Evolutionary conservation across 2,329 filamentous ascomycete genomes (phyloP).

Genomic region (Neopestalotiopsis clavispora): DNA sequence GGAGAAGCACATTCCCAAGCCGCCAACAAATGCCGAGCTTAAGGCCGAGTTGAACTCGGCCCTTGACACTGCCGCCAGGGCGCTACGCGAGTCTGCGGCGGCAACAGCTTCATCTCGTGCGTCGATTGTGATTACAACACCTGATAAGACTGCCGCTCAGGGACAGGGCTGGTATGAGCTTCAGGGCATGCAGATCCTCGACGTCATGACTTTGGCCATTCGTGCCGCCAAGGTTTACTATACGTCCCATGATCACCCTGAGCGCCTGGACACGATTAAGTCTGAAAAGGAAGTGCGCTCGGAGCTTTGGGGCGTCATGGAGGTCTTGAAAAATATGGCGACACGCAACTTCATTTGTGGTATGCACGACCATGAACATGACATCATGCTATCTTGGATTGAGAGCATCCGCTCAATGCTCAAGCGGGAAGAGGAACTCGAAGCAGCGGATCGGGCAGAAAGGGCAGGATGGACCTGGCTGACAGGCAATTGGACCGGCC

Average conservation of each 20-base stretch:
- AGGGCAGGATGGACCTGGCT: constrained; percentile 82
- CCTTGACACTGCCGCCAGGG: constrained; percentile 49
- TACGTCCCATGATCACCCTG: constrained; percentile 86
- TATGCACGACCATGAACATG: constrained; percentile 77
- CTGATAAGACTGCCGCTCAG: constrained; percentile 32
- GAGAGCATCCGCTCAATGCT: constrained; percentile 78
- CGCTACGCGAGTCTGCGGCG: constrained; percentile 66
- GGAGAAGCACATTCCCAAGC: constrained; percentile 79
- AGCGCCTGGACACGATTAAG: constrained; percentile 84
- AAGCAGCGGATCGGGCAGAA: constrained; percentile 73
- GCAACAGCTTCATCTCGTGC: constrained; percentile 21
- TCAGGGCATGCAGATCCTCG: constrained; percentile 89
- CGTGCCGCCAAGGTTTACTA: constrained; percentile 96
- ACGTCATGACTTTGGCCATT: constrained; percentile 94
- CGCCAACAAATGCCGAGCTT: constrained; percentile 81
- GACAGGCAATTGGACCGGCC: constrained; percentile 74
- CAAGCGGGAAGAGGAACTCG: constrained; percentile 75
- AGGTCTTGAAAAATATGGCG: constrained; percentile 90
- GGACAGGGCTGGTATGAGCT: constrained; percentile 80
- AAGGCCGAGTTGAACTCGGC: constrained; percentile 62
- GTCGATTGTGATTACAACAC: constrained; percentile 22
- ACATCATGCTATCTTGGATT: constrained; percentile 81
- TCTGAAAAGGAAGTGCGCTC: constrained; percentile 84
- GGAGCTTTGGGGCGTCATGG: constrained; percentile 85
- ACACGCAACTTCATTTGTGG: constrained; percentile 85